Evolutionary conservation across 2,329 filamentous ascomycete genomes (phyloP).

Genomic region (Apiospora koreana): DNA sequence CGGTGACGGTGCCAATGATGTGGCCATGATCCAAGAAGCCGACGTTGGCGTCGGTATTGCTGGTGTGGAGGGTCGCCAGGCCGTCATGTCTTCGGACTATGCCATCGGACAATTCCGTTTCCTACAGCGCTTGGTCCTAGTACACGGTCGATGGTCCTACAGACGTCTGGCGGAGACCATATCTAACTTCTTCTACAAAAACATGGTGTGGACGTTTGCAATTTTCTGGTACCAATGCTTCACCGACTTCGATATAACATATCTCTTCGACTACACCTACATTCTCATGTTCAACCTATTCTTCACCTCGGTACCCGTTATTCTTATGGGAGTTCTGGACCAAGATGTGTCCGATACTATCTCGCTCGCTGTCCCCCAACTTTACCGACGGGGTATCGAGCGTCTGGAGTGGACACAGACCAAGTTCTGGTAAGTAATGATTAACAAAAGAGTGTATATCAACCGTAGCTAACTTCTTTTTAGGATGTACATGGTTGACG

Average conservation of each 20-base stretch:
- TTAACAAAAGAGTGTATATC: not conserved
- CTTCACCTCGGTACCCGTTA: constrained; percentile 93
- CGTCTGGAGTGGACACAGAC: constrained; percentile 92
- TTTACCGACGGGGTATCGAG: constrained; percentile 95
- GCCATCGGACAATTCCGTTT: constrained; percentile 94
- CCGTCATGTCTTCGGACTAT: constrained; percentile 95
- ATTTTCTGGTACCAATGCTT: constrained; percentile 98
- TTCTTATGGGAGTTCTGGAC: constrained; percentile 94
- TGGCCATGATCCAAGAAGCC: constrained; percentile 97
- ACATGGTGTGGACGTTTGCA: constrained; percentile 94
- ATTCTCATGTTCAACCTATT: constrained; percentile 95
- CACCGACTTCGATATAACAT: constrained; percentile 94
- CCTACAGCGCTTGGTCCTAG: constrained; percentile 79
- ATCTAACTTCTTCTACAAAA: constrained; percentile 99
- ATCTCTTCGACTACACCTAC: constrained; percentile 97
- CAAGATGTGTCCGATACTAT: constrained; percentile 96
- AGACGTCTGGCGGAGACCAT: constrained; percentile 88
- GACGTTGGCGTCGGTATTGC: constrained; percentile 97
- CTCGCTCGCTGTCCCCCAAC: constrained; percentile 89
- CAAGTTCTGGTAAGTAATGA: constrained; percentile 83
- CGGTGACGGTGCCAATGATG: constrained; percentile 92
- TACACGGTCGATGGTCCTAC: constrained; percentile 97
- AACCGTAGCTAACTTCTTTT: constrained; percentile 30
- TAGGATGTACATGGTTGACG: constrained; percentile 92
- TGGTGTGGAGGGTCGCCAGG: constrained; percentile 87